Conservation (phyloP, 2,329 filamentous ascomycete genomes). For the Pseudofabraea citricarpa region DNA sequence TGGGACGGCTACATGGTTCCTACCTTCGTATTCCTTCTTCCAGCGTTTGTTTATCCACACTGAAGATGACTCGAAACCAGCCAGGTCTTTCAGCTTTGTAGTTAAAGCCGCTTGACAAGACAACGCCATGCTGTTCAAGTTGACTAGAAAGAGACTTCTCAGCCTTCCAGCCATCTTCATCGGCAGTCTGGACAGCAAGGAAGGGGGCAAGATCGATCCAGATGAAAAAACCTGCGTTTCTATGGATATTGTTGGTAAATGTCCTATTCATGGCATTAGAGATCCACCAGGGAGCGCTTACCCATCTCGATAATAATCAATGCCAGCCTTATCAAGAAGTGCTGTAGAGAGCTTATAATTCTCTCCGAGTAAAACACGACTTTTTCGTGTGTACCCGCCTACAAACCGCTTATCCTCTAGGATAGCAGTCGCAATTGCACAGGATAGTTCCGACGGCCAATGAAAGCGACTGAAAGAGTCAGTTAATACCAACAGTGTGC, state of each 20-base stretch:
- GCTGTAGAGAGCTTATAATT: constrained; percentile 35
- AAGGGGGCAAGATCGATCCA: constrained; percentile 46
- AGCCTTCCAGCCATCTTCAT: constrained; percentile 11
- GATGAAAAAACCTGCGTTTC: constrained; percentile 55
- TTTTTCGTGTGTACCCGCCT: constrained; percentile 35
- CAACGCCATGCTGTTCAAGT: constrained; percentile 42
- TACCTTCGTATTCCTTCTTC: constrained; percentile 9
- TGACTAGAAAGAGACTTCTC: constrained; percentile 16
- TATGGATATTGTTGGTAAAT: constrained; percentile 22
- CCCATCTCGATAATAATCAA: constrained; percentile 30
- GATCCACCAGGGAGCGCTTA: too few relatives aligned
- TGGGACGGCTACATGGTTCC: too few relatives aligned
- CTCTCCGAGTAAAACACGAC: constrained; percentile 33
- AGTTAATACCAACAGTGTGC: too few relatives aligned
- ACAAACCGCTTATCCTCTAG: constrained; percentile 32
- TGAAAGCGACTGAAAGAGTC: too few relatives aligned
- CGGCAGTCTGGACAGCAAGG: constrained; percentile 35
- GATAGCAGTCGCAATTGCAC: constrained; percentile 23
- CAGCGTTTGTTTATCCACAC: constrained; percentile 3
- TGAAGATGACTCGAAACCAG: constrained; percentile 50
- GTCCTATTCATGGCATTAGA: too few relatives aligned
- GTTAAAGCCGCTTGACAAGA: constrained; percentile 43
- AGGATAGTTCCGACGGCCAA: not conserved
- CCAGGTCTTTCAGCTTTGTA: constrained; percentile 39
- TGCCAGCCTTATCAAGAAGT: constrained; percentile 33